Conservation (phyloP, 805 yeast species). For the Alloascoidea africana region DNA sequence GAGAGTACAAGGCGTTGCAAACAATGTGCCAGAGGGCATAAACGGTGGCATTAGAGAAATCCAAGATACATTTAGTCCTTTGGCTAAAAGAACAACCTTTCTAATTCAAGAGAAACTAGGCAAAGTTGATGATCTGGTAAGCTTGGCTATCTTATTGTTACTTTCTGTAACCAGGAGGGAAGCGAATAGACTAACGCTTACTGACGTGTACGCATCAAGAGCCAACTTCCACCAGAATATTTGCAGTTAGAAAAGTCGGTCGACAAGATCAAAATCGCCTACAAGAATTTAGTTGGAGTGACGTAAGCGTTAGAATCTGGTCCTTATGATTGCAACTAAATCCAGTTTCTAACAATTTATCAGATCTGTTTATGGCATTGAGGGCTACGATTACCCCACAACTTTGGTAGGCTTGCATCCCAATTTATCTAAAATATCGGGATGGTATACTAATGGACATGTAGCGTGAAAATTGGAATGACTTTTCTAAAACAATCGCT, state of each 20-base stretch:
- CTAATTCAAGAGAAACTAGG: constrained; percentile 70
- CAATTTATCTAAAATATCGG: background rate
- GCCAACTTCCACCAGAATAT: constrained; percentile 76
- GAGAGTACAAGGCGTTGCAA: background rate
- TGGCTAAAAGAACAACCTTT: constrained; percentile 75
- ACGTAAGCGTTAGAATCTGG: constrained; percentile 23
- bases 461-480: constrained; percentile 58
- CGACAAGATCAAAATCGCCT: constrained; percentile 57
- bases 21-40: background rate
- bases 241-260: constrained; percentile 56
- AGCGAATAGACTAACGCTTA: background rate
- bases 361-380: constrained; percentile 33
- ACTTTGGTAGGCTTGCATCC: constrained; percentile 6
- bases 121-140: constrained; percentile 53
- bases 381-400: constrained; percentile 75
- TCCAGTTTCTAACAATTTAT: constrained; percentile 20
- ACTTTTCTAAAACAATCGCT: constrained; percentile 50
- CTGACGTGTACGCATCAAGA: constrained; percentile 13
- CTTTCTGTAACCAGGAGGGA: too few relatives aligned
- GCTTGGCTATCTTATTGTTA: constrained; percentile 3
- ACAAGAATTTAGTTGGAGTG: constrained; percentile 38
- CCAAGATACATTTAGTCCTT: constrained; percentile 36
- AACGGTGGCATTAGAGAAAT: background rate
- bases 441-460: background rate
- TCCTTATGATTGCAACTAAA: constrained; percentile 26